phyloP scores from a whole-genome alignment of 495 filamentous ascomycete species.

The Podospora tetraspora region DNA sequence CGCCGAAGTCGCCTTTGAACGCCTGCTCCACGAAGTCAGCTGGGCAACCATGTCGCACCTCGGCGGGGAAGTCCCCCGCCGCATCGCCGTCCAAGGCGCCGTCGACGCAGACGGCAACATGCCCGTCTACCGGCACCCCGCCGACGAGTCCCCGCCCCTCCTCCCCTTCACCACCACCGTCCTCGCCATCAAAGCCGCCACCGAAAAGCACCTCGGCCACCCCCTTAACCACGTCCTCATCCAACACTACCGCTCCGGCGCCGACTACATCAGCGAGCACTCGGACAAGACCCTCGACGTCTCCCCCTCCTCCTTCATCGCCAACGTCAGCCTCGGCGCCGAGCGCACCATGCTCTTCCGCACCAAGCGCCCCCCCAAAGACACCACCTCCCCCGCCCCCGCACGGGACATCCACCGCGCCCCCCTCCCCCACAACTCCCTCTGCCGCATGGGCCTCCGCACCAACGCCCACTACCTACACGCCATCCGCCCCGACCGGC shows the following conservation, averaged over 20 bases:
- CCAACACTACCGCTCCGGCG: slow-evolving; percentile 83
- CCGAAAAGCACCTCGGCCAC: slow-evolving; percentile 69
- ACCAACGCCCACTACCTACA: slow-evolving; percentile 90
- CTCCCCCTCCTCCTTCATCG: slow-evolving; percentile 69
- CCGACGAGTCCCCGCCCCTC: slow-evolving; percentile 81
- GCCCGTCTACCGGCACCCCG: slow-evolving; percentile 90
- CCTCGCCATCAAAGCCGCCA: slow-evolving; percentile 55
- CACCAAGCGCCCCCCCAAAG: slow-evolving; percentile 58
- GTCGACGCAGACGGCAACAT: slow-evolving; percentile 66
- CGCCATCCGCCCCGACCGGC: slow-evolving; percentile 81
- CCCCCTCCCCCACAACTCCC: slow-evolving; percentile 78
- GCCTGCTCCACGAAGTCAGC: slow-evolving; percentile 65
- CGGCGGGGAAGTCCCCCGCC: slow-evolving; percentile 83
- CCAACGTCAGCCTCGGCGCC: slow-evolving; percentile 88
- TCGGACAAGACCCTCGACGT: slow-evolving; percentile 97
- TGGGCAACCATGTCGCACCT: slow-evolving; percentile 94
- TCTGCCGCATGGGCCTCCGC: slow-evolving; percentile 72
- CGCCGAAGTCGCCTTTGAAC: slow-evolving; percentile 59
- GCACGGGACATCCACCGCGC: slow-evolving; percentile 52
- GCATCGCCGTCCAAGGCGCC: slow-evolving; percentile 86
- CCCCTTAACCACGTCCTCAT: slow-evolving; percentile 89
- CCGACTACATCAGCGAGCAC: slow-evolving; percentile 96
- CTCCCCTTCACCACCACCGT: slow-evolving; percentile 70
- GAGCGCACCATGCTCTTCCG: slow-evolving; percentile 87
- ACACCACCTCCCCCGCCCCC: slow-evolving; percentile 17